A percentile compares a stretch with the other conserved stretches of the same genome.
phyloP scores from a whole-genome alignment of 768 basidiomycete genomes.

The Termitomyces heimii region DNA sequence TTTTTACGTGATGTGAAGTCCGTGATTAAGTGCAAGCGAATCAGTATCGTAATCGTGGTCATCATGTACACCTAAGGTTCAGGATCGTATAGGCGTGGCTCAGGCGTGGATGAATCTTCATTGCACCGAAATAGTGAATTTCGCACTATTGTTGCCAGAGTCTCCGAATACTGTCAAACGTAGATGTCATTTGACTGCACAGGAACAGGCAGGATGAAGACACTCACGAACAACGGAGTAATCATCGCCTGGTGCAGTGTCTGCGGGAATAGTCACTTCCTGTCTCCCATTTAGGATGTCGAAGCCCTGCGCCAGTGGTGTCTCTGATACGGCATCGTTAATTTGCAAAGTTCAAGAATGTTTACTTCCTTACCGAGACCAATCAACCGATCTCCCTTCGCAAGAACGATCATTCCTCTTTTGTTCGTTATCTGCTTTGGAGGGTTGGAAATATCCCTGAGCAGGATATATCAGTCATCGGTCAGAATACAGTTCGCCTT shows the following conservation, averaged over 20 bases:
- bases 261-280: slow-evolving; percentile 28
- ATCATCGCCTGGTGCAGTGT: slow-evolving; percentile 22
- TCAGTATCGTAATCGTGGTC: slow-evolving; percentile 8
- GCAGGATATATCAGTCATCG: not conserved
- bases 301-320: slow-evolving; percentile 27
- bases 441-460: slow-evolving; percentile 32
- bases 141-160: slow-evolving; percentile 30
- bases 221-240: slow-evolving; percentile 36
- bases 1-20: not conserved
- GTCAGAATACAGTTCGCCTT: not conserved
- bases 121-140: slow-evolving; percentile 34
- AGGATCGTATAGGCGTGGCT: not conserved
- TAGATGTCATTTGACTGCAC: not conserved
- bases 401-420: slow-evolving; percentile 35
- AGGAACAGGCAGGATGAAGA: not conserved
- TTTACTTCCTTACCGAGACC: slow-evolving; percentile 20
- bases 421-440: slow-evolving; percentile 45
- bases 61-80: slow-evolving; percentile 4
- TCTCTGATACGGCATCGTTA: slow-evolving; percentile 15
- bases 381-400: slow-evolving; percentile 23
- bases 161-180: slow-evolving; percentile 23
- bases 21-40: slow-evolving; percentile 4
- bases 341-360: not conserved
- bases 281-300: slow-evolving; percentile 29
- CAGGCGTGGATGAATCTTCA: slow-evolving; percentile 14